phyloP scores from a whole-genome alignment of 306 rosid species.

The Hippophae rhamnoides region DNA sequence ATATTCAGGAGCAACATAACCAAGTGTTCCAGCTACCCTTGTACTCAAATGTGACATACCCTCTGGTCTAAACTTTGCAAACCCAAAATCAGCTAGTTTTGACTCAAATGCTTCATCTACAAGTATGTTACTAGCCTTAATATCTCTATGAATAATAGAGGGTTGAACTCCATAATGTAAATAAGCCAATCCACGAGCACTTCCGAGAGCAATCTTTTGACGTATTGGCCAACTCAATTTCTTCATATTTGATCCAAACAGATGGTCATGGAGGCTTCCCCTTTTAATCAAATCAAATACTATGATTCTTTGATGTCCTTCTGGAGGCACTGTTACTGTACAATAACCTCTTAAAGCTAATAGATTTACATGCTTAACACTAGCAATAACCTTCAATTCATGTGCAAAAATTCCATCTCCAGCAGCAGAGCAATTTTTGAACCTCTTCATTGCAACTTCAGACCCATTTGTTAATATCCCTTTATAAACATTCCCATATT shows the following conservation, averaged over 20 bases:
- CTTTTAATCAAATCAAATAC: conserved; percentile 18
- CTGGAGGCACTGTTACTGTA: conserved; percentile 3
- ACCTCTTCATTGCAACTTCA: conserved; percentile 28
- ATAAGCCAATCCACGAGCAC: conserved; percentile 23
- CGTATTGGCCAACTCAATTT: conserved; percentile 23
- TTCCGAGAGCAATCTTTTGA: conserved; percentile 20
- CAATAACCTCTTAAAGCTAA: conserved; percentile 21
- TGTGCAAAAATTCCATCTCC: conserved; percentile 19
- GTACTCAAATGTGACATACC: conserved; percentile 27
- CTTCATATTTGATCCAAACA: conserved; percentile 12
- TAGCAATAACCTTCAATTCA: conserved; percentile 21
- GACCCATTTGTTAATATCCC: conserved; percentile 22
- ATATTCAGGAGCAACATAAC: conserved; percentile 27
- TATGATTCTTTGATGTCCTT: conserved; percentile 22
- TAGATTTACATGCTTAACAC: conserved; percentile 26
- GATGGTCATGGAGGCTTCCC: conserved; percentile 22
- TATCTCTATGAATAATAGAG: conserved; percentile 22
- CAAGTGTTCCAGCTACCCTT: conserved; percentile 27
- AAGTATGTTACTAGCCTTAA: conserved; percentile 25
- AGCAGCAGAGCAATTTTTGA: conserved; percentile 20
- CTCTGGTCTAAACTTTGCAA: conserved; percentile 23
- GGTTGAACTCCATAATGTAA: conserved; percentile 19
- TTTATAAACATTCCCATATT: conserved; percentile 25
- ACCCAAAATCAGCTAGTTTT: conserved; percentile 23
- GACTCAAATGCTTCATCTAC: conserved; percentile 23